phyloP scores from a whole-genome alignment of 208 protist species.

The Trypanosoma cruzi region DNA sequence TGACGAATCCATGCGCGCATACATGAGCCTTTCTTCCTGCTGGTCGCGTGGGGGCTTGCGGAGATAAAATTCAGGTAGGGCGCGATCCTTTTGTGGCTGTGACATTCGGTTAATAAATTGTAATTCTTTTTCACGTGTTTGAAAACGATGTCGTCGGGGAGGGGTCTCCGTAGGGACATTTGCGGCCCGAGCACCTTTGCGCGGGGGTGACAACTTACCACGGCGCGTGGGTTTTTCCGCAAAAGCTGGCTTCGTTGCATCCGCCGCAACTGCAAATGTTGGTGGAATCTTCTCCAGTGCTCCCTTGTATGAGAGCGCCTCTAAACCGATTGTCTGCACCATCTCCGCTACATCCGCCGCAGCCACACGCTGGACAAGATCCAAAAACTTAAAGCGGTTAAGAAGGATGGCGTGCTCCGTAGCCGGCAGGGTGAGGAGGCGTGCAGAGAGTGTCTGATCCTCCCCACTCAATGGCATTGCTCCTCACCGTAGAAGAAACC shows the following conservation, averaged over 20 bases:
- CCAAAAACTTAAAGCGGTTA: conserved; percentile 87
- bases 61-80: not conserved
- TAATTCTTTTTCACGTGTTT: conserved; percentile 8
- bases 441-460: conserved; percentile 26
- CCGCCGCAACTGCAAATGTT: not conserved
- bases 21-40: not conserved
- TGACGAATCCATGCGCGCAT: not conserved
- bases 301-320: conserved; percentile 63
- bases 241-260: not conserved
- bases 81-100: conserved; percentile 4
- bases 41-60: not conserved
- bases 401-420: conserved; percentile 72
- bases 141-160: conserved; percentile 13
- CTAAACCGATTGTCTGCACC: conserved; percentile 78
- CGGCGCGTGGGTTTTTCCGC: not conserved
- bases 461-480: conserved; percentile 12
- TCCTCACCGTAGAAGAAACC: not conserved
- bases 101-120: conserved; percentile 23
- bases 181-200: not conserved
- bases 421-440: conserved; percentile 15
- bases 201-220: not conserved
- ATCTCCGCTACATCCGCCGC: conserved; percentile 83
- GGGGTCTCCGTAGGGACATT: not conserved
- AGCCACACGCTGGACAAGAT: conserved; percentile 83
- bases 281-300: conserved; percentile 25